Conservation (phyloP, 352 stramenopile species). For the Phytophthora rubi region DNA sequence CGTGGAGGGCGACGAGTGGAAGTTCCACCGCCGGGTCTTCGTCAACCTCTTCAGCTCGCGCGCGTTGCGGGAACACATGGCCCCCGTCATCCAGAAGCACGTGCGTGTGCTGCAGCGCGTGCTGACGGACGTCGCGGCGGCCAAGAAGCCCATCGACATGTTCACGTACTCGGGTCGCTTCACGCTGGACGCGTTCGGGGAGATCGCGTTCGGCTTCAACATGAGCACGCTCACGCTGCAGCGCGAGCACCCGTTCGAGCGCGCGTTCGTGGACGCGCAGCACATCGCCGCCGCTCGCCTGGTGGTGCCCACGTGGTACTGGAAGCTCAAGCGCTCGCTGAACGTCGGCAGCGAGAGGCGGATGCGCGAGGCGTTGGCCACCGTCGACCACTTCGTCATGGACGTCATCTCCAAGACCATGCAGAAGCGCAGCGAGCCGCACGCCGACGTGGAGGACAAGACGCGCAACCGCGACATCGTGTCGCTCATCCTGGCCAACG, state of each 20-base stretch:
- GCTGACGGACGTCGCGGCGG: slow-evolving; percentile 3
- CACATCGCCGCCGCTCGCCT: slow-evolving; percentile 29
- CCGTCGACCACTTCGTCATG: slow-evolving; percentile 32
- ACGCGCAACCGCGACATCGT: slow-evolving; percentile 29
- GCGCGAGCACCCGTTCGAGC: slow-evolving; percentile 42
- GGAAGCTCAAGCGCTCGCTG: slow-evolving; percentile 46
- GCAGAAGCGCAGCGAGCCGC: slow-evolving; percentile 3
- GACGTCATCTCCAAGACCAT: slow-evolving; percentile 41
- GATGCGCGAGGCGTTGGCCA: neutral
- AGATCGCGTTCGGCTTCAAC: slow-evolving; percentile 46
- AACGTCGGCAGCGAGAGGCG: slow-evolving; percentile 37
- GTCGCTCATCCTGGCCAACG: slow-evolving; percentile 37
- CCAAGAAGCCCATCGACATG: slow-evolving; percentile 26
- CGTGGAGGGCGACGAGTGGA: slow-evolving; percentile 67
- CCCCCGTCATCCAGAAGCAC: slow-evolving; percentile 47
- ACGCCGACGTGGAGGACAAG: slow-evolving; percentile 2
- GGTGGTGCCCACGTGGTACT: slow-evolving; percentile 33
- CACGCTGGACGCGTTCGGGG: slow-evolving; percentile 43
- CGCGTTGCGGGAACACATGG: slow-evolving; percentile 58
- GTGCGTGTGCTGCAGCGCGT: slow-evolving; percentile 43
- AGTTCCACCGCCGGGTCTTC: slow-evolving; percentile 77
- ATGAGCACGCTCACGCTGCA: slow-evolving; percentile 29
- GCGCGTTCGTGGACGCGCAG: slow-evolving; percentile 36
- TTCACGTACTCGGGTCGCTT: slow-evolving; percentile 33
- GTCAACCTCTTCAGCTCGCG: slow-evolving; percentile 87